A percentile compares a stretch with the other conserved stretches of the same genome.
phyloP scores from a whole-genome alignment of 2,329 filamentous ascomycete genomes.

The Aspergillus aculeatus region DNA sequence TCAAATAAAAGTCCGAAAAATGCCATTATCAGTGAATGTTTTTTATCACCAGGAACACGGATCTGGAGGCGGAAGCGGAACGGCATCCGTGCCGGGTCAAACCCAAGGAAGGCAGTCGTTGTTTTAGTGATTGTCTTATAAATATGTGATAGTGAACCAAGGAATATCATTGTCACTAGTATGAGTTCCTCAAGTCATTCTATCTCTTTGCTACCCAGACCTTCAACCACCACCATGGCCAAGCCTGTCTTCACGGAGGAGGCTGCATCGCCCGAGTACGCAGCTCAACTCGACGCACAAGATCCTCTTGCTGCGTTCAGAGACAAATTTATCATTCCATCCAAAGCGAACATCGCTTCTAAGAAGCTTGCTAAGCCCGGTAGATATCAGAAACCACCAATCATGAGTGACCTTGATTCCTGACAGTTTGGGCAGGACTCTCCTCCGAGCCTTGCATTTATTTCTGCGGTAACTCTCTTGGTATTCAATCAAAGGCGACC shows the following conservation, averaged over 20 bases:
- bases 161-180: not conserved
- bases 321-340: constrained; percentile 73
- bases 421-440: constrained; percentile 28
- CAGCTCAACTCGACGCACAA: constrained; percentile 55
- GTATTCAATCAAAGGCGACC: constrained; percentile 72
- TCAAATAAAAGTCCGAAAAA: not conserved
- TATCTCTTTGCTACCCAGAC: not conserved
- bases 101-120: not conserved
- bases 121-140: not conserved
- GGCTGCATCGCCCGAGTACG: constrained; percentile 38
- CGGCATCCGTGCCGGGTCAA: constrained; percentile 13
- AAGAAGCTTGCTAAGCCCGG: constrained; percentile 53
- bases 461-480: constrained; percentile 85
- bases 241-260: constrained; percentile 27
- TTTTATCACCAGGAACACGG: constrained; percentile 7
- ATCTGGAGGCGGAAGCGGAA: constrained; percentile 26
- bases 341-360: constrained; percentile 67
- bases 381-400: constrained; percentile 8
- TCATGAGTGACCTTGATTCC: not conserved
- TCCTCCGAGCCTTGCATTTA: constrained; percentile 58
- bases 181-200: too few relatives aligned
- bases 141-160: not conserved
- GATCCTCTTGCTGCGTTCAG: constrained; percentile 63
- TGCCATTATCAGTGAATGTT: not conserved
- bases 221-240: constrained; percentile 12